Base-by-base conservation (phyloP, 2,329 filamentous ascomycete species). In the Penicillium sclerotiorum region DNA sequence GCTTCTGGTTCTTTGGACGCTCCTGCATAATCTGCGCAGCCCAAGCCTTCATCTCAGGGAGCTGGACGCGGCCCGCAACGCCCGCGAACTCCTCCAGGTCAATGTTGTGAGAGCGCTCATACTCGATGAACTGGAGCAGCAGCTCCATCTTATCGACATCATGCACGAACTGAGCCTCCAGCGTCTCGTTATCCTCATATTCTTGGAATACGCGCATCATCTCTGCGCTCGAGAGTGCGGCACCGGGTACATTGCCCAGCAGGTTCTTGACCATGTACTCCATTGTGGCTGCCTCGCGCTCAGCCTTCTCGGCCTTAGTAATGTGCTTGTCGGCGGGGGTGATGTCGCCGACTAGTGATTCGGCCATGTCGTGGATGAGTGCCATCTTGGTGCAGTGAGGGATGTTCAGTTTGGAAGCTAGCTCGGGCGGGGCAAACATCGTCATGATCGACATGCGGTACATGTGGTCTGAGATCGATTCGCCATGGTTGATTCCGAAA, bases 381-480 rank as follows among this genome's bases (percentile, higher is more conserved):
- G 91, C 93, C 92, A 99, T 96, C 74, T 90, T 90, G 63, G 90
- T 93, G 78, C 94, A 99, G 61, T 86, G 87, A 21, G 81, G 74
- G 32, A 96, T 80, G 68, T 97, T 88, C 64, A 97, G 79, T 32
- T 81, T 82, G 0, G 83, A 74, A 2, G 85, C 80, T 9, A 96
- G 82, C 1, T 87, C 75, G 0, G 89, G 80, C 1, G 94, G 93
- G 2, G 90, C 91, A 58, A 96, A 83, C 86, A 99, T 89, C 57
- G 90, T 91, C 71, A 99, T 90, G 60, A 99, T 83, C 42, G 92
- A 90, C 94, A 99, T 99, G 74, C 94, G 91, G 75, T 97, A 99
- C 94, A 99, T 99, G 80, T 99, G 94, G 76, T 99, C 94, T 46
- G 90, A 83, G 67, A 99, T 96, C 2, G 90, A 95, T 73, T 99